Base-by-base conservation (phyloP, 106 monocot species). In the Dioscorea alata region DNA sequence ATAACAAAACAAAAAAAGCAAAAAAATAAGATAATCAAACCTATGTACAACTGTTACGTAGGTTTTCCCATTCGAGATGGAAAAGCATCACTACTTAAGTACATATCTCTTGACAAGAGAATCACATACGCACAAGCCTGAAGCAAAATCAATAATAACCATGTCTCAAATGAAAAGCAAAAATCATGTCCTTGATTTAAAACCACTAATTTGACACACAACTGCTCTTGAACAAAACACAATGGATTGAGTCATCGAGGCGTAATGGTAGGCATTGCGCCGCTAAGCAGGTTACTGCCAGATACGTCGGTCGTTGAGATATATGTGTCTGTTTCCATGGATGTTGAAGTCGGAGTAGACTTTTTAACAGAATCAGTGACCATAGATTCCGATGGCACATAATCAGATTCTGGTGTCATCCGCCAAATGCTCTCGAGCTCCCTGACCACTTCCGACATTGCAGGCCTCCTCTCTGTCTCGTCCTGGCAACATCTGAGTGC, bases 401-500 rank as follows among this genome's bases (percentile, higher is more conserved):
- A 10, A 59, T 89, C 71, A 8, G 75, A 72, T 42, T 83, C 85
- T 13, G 89, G 85, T 13, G 68, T 79, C 85, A 99, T 81, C 12
- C 48, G 59, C 80, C 73, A 85, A 53, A 97, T 87, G 58, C 28
- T 77, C 57, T 97, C 97, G 13, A 97, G 76, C 76, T 97, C 97
- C 63, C 97, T 75, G 20, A 90, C 82, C 23, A 99, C 87, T 54
- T 92, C 97, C 4, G 68, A 25, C 92, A 99, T 92, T 8, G 97
- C 82, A 53, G 97, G 92, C 57, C 97, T 82, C 42, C 76, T 74
- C 54, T 99, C 89, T 19, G 97, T 87, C 61, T 99, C 92, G 23
- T 89, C 97, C 32, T 71, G 78, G 73, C 97, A 92, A 23, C 97
- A 99, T 20, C 79, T 71, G 4, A 99, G 92, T 13, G 92, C 92